Base-by-base conservation (phyloP, 1,139 yeast species). In the Torulaspora pretoriensis region DNA sequence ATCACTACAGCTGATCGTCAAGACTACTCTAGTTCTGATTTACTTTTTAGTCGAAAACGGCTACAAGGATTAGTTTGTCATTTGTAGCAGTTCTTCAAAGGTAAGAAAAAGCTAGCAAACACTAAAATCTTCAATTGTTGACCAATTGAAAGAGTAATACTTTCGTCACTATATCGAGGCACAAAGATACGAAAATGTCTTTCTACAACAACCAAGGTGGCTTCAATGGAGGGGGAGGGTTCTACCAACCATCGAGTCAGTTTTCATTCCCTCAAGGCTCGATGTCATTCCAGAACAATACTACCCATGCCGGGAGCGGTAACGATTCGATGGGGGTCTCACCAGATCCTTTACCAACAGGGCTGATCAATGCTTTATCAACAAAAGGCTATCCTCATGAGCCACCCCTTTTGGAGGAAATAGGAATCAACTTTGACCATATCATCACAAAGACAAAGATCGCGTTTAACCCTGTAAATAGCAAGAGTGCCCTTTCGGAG, bases 341-440 rank as follows among this genome's bases (percentile, higher is more conserved):
- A 12, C 59, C 61, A 9, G 63, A 74, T 22, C 80, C 81, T 46
- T 71, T 92, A 38, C 75, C 89, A 1, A 71, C 80, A 0, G 98
- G 98, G 0, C 63, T 89, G 41, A 68, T 94, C 14, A 95, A 96
- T 4, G 98, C 98, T 0, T 83, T 94, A 61, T 89, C 97, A 2
- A 85, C 97, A 0, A 75, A 86, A 0, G 98, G 99, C 0, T 92
- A 92, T 62, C 81, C 96, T 0, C 94, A 90, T 22, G 99, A 92
- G 64, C 94, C 96, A 0, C 92, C 97, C 1, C 70, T 92, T 43
- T 71, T 92, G 43, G 96, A 92, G 63, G 99, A 92, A 63, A 69
- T 92, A 33, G 99, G 97, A 1, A 87, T 94, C 60, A 90, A 92
- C 65, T 92, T 94, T 61, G 77, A 74, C 40, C 97, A 92, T 63